Conservation (phyloP, 2,329 filamentous ascomycete genomes). For the Tetracladium maxilliforme region DNA sequence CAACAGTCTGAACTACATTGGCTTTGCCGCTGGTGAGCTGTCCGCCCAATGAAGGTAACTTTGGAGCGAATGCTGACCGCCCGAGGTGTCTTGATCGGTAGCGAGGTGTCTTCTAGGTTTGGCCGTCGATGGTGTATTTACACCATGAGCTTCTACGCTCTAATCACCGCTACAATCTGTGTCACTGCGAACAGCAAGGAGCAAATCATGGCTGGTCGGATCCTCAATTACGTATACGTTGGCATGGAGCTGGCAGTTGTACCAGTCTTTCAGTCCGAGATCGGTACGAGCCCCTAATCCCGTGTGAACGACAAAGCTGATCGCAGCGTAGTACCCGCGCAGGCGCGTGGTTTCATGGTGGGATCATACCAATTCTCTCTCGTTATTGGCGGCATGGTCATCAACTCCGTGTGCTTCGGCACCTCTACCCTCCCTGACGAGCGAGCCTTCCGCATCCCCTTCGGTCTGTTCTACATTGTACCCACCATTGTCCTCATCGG, state of each 20-base stretch:
- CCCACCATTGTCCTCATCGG: slow-evolving; percentile 12
- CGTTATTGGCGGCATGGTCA: slow-evolving; percentile 9
- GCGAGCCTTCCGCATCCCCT: slow-evolving; percentile 17
- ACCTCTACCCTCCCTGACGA: slow-evolving; percentile 14
- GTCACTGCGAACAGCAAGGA: slow-evolving; percentile 13
- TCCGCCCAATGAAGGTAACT: no score
- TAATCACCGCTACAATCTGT: slow-evolving; percentile 15
- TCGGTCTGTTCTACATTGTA: slow-evolving; percentile 18
- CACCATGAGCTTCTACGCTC: slow-evolving; percentile 18
- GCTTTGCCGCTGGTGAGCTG: slow-evolving; percentile 16
- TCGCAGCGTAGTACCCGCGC: no score
- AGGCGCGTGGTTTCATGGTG: slow-evolving; percentile 17
- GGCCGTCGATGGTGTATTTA: slow-evolving; percentile 20
- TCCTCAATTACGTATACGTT: slow-evolving; percentile 20
- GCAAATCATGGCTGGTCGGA: slow-evolving; percentile 18
- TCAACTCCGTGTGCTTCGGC: slow-evolving; percentile 13
- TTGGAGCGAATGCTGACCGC: no score
- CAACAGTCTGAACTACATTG: slow-evolving; percentile 19
- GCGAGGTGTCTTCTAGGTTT: slow-evolving; percentile 12
- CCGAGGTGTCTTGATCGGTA: slow-evolving; percentile 13
- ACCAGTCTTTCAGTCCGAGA: slow-evolving; percentile 19
- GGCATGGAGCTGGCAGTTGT: slow-evolving; percentile 23
- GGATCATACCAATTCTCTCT: slow-evolving; percentile 18
- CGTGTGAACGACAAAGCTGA: no score
- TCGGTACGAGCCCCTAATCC: no score